Percentiles rank a stretch among this genome's conserved stretches.
These are phyloP conservation scores for Mycena metata DNA, from an alignment of 768 basidiomycete genomes.

Conservation along the genomic window DNA sequence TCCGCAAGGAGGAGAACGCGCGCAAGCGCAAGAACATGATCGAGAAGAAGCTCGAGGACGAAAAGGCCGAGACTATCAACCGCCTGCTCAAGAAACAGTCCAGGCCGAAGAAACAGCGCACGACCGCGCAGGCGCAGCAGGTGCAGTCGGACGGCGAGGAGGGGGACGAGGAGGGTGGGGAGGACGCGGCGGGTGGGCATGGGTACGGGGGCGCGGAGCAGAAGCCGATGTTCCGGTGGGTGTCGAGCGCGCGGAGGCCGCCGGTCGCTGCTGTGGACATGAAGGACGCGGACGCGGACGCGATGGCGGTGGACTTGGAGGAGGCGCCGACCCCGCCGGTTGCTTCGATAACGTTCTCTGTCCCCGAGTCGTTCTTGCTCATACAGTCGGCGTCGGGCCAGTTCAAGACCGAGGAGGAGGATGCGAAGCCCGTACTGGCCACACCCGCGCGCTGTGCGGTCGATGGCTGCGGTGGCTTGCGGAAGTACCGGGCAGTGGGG, in stretches of 20 bases:
- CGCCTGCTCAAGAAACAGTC: conserved; percentile 73
- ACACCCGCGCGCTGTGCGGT: conserved; percentile 54
- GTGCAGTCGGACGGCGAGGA: conserved; percentile 46
- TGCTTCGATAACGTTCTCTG: conserved; percentile 25
- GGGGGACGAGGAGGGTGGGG: conserved; percentile 51
- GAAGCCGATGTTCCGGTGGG: conserved; percentile 62
- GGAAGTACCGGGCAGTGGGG: conserved; percentile 63
- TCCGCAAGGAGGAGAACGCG: conserved; percentile 69
- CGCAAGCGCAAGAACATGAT: conserved; percentile 70
- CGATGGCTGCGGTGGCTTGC: conserved; percentile 52
- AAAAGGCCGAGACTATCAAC: conserved; percentile 75
- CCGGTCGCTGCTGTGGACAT: no score
- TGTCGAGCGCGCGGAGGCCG: conserved; percentile 49
- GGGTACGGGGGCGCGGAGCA: conserved; percentile 44
- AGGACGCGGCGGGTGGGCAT: conserved; percentile 24
- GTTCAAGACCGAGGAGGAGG: neutral
- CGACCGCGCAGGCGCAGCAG: conserved; percentile 41
- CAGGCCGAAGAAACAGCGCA: conserved; percentile 59
- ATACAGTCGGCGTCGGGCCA: neutral
- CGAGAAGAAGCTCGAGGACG: conserved; percentile 72
- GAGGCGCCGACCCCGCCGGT: neutral
- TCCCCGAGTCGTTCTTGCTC: conserved; percentile 33
- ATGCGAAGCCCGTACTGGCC: conserved; percentile 4
- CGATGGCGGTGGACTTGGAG: conserved; percentile 8
- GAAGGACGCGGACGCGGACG: neutral